phyloP scores from a whole-genome alignment of 2,329 filamentous ascomycete genomes.

The Calonectria leucothoes region DNA sequence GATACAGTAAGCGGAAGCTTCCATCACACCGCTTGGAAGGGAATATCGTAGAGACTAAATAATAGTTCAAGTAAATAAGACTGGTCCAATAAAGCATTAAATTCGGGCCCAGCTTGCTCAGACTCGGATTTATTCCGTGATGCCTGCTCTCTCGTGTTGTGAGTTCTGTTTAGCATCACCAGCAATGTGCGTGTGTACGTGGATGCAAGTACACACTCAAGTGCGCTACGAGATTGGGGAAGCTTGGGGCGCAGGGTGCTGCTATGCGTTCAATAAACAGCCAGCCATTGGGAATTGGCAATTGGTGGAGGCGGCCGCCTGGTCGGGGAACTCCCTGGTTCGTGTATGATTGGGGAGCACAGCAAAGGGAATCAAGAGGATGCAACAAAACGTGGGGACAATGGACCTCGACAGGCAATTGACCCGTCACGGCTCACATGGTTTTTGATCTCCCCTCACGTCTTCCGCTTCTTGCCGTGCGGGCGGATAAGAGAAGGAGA shows the following conservation, averaged over 20 bases:
- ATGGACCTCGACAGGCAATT: neutral
- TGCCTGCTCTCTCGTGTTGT: neutral
- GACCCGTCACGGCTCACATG: neutral
- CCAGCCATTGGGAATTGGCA: constrained; percentile 24
- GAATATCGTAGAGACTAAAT: too few species aligned
- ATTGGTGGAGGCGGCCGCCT: constrained; percentile 11
- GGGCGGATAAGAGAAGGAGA: neutral
- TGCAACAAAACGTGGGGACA: neutral
- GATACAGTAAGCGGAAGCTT: neutral
- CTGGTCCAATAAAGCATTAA: neutral
- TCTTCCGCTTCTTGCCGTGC: neutral
- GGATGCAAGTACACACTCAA: neutral
- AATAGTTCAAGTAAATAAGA: neutral
- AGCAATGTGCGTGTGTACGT: neutral
- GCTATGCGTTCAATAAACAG: constrained; percentile 29
- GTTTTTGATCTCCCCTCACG: neutral
- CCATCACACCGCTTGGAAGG: neutral
- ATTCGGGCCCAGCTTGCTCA: neutral
- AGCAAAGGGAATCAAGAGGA: neutral
- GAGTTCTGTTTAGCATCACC: neutral
- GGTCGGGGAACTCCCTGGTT: constrained; percentile 12
- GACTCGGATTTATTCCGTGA: neutral
- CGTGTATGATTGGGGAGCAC: neutral
- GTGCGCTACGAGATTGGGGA: constrained; percentile 8
- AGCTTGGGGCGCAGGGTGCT: constrained; percentile 6